These are phyloP conservation scores for Trametes sanguinea DNA, from an alignment of 768 basidiomycete genomes.

Conservation along the genomic window DNA sequence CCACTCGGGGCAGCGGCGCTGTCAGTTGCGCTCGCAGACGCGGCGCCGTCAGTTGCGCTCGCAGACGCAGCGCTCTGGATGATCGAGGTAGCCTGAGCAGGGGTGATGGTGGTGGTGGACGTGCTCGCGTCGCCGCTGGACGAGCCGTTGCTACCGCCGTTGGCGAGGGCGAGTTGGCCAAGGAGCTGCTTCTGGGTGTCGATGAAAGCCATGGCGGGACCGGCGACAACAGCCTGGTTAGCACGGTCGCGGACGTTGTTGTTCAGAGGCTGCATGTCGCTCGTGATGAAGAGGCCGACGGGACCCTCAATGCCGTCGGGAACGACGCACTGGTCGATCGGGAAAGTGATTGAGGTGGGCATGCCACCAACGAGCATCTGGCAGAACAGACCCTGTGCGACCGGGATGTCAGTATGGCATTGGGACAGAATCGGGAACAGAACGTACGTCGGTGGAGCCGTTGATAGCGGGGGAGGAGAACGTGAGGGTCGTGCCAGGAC, in stretches of 20 bases:
- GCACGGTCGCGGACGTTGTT: conserved; percentile 62
- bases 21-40: conserved; percentile 3
- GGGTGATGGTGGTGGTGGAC: conserved; percentile 27
- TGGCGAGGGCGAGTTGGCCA: conserved; percentile 44
- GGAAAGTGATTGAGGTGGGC: conserved; percentile 56
- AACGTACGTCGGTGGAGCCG: conserved; percentile 47
- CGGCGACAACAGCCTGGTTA: conserved; percentile 59
- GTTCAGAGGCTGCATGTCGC: conserved; percentile 59
- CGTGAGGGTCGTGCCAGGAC: conserved; percentile 59
- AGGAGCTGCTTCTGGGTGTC: conserved; percentile 59
- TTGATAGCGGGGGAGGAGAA: conserved; percentile 62
- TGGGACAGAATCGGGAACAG: neutral
- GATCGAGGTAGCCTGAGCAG: conserved; percentile 33
- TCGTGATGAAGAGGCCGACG: conserved; percentile 72
- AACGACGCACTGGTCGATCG: conserved; percentile 61
- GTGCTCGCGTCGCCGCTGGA: conserved; percentile 19
- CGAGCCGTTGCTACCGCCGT: conserved; percentile 22
- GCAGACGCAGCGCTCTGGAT: conserved; percentile 28
- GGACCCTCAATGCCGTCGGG: conserved; percentile 72
- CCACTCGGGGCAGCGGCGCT: conserved; percentile 20
- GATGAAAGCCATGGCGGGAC: conserved; percentile 69
- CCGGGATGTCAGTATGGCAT: conserved; percentile 1
- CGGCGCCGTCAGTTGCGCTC: conserved; percentile 8
- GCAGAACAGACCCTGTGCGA: conserved; percentile 57
- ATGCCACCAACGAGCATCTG: conserved; percentile 74